These are phyloP conservation scores for Rhynchospora pubera DNA, from an alignment of 176 grass and related monocot genomes.

Conservation along the genomic window DNA sequence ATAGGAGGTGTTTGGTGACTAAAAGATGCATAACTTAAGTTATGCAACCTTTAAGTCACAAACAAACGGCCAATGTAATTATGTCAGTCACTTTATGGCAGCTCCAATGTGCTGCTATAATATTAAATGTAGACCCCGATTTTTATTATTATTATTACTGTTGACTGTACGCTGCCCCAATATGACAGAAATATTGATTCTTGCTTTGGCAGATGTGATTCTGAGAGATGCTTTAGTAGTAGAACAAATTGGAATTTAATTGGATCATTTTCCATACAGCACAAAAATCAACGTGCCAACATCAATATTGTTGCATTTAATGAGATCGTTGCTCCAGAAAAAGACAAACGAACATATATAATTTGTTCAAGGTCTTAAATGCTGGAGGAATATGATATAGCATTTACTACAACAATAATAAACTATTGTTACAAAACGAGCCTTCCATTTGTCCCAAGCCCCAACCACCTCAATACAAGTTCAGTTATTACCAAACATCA, in stretches of 20 bases:
- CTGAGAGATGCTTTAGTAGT: too few relatives aligned
- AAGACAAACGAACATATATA: neutral
- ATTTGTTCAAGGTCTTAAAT: neutral
- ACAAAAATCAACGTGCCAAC: neutral
- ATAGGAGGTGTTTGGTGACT: too few relatives aligned
- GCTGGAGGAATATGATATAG: neutral
- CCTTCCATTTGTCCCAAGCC: conserved; percentile 12
- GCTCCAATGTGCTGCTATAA: too few relatives aligned
- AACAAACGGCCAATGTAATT: too few relatives aligned
- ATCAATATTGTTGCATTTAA: neutral
- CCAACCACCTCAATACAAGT: neutral
- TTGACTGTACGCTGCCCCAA: too few relatives aligned
- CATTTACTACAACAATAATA: neutral
- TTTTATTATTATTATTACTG: too few relatives aligned
- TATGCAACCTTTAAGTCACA: too few relatives aligned
- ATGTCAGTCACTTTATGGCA: too few relatives aligned
- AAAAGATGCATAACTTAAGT: too few relatives aligned
- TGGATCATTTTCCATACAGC: neutral
- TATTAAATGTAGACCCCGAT: too few relatives aligned
- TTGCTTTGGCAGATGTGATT: too few relatives aligned
- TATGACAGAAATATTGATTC: too few relatives aligned
- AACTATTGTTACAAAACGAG: neutral
- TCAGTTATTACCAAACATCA: conserved; percentile 17
- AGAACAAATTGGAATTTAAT: neutral
- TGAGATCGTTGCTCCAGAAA: neutral